Evolutionary conservation across 2,329 filamentous ascomycete species (phyloP).

Genomic region (Phialophora expanda): DNA sequence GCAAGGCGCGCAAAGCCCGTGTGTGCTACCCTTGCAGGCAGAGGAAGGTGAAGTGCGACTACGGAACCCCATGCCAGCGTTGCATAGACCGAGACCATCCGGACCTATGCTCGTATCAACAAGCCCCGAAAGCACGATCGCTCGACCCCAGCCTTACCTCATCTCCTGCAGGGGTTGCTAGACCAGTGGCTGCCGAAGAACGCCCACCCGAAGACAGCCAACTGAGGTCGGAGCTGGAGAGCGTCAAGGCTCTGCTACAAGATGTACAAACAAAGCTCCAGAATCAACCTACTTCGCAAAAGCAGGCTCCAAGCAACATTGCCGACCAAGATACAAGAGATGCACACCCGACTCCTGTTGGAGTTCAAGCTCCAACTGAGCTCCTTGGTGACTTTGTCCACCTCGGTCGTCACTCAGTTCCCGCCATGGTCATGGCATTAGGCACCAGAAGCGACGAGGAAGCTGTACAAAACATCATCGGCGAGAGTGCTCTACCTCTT

Average conservation of each 20-base stretch:
- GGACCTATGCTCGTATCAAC: constrained; percentile 54
- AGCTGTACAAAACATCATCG: constrained; percentile 58
- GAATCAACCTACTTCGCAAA: background rate
- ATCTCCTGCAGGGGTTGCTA: background rate
- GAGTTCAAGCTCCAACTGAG: constrained; percentile 12
- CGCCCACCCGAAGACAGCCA: constrained; percentile 6
- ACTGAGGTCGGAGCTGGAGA: constrained; percentile 16
- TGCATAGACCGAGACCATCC: constrained; percentile 55
- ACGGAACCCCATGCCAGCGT: constrained; percentile 48
- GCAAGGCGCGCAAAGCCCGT: constrained; percentile 13
- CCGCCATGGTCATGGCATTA: constrained; percentile 62
- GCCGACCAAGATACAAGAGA: constrained; percentile 27
- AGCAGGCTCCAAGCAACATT: background rate
- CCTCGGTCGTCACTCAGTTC: constrained; percentile 65
- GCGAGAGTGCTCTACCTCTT: constrained; percentile 65
- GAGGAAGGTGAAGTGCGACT: constrained; percentile 39
- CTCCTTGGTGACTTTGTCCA: constrained; percentile 60
- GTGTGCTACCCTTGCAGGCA: constrained; percentile 10
- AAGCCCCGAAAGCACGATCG: constrained; percentile 46
- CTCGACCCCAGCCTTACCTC: constrained; percentile 3
- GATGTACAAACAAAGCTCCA: constrained; percentile 14
- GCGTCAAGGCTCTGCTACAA: constrained; percentile 14
- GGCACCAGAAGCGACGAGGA: constrained; percentile 55
- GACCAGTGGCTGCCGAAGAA: background rate
- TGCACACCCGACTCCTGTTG: constrained; percentile 47